phyloP scores from a whole-genome alignment of 352 stramenopile species.

The Salisapilia sapeloensis region DNA sequence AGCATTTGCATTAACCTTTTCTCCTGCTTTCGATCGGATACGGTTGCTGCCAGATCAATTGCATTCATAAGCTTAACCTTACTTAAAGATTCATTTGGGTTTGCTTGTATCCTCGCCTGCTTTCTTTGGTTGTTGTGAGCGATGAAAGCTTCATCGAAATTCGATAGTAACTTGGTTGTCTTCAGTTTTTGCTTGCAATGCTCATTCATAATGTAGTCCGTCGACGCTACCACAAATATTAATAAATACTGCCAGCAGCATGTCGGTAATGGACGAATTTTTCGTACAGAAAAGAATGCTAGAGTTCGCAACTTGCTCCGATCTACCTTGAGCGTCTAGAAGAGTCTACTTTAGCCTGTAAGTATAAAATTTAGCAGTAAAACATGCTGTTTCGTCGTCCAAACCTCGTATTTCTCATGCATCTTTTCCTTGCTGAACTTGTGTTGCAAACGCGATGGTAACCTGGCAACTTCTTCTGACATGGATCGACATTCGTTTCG shows the following conservation, averaged over 20 bases:
- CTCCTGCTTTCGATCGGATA: slow-evolving; percentile 35
- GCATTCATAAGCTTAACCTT: slow-evolving; percentile 52
- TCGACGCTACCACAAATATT: slow-evolving; percentile 11
- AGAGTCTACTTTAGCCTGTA: no score
- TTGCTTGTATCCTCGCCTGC: slow-evolving; percentile 26
- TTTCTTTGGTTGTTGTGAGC: slow-evolving; percentile 3
- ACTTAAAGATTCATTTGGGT: slow-evolving; percentile 30
- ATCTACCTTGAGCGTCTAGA: no score
- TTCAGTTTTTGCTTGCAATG: slow-evolving; percentile 12
- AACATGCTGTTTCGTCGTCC: no score
- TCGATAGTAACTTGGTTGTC: slow-evolving; percentile 13
- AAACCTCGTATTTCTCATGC: slow-evolving; percentile 15
- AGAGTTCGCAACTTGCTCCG: no score
- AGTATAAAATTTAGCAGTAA: no score
- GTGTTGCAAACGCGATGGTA: neutral
- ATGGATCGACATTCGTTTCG: neutral
- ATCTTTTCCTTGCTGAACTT: slow-evolving; percentile 23
- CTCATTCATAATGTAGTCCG: slow-evolving; percentile 18
- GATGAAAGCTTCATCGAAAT: neutral
- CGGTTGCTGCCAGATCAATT: slow-evolving; percentile 36
- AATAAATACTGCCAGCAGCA: slow-evolving; percentile 1
- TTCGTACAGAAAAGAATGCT: no score
- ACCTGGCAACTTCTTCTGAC: slow-evolving; percentile 1
- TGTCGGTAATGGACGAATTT: no score
- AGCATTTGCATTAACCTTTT: slow-evolving; percentile 41